Base-by-base conservation (phyloP, 306 rosid genomes). In the Fragaria ananassa region DNA sequence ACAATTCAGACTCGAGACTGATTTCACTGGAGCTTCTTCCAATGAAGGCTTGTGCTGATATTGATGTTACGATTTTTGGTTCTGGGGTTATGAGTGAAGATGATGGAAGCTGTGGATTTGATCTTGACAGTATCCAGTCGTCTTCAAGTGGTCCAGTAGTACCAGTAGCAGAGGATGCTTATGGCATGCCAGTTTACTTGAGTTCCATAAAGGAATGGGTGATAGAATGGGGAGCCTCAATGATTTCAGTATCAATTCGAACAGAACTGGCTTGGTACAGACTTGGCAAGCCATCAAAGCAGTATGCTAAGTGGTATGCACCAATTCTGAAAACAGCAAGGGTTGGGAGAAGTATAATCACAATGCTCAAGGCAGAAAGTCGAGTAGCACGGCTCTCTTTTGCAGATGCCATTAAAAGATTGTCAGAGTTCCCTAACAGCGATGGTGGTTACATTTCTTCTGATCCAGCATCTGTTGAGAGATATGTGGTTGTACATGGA, bases 201-300 rank as follows among this genome's bases (percentile, higher is more conserved):
- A 95, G 97, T 83, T 91, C 93, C 19, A 92, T 95, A 76, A 95
- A 92, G 83, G 99, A 95, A 74, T 95, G 99, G 99, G 84, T 92
- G 97, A 89, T 95, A 77, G 99, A 95, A 81, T 91, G 88, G 82
- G 99, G 99, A 2, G 80, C 98, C 12, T 88, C 98, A 47, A 91
- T 95, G 92, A 63, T 95, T 79, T 90, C 89, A 77, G 86, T 92
- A 78, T 92, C 97, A 39, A 87, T 95, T 81, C 90, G 98, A 72
- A 95, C 99, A 14, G 99, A 95, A 80, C 77, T 91, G 91, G 97
- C 97, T 76, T 95, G 99, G 99, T 95, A 95, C 80, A 89, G 99
- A 76, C 93, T 95, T 74, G 97, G 97, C 60, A 91, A 88, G 80
- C 98, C 99, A 42, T 88, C 99, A 76, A 91, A 86, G 85, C 98